phyloP scores from a whole-genome alignment of 768 basidiomycete genomes.

The Tylopilus subfusipes region DNA sequence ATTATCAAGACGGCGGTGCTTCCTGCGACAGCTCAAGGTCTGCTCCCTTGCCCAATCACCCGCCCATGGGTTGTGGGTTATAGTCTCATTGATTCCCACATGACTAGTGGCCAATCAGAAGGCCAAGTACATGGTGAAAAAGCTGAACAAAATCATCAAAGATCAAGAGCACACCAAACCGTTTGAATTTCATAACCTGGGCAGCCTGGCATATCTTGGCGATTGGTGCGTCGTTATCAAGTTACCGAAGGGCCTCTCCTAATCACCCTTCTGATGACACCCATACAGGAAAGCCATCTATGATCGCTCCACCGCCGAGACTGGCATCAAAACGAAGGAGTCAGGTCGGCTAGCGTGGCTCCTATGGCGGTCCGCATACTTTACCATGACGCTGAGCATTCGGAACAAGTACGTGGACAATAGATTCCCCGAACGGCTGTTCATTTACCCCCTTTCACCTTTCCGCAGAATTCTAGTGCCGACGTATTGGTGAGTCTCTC shows the following conservation, averaged over 20 bases:
- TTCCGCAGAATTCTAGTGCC: conserved; percentile 56
- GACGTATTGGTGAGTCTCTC: conserved; percentile 52
- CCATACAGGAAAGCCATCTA: conserved; percentile 69
- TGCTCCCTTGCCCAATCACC: conserved; percentile 14
- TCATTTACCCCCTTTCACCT: conserved; percentile 8
- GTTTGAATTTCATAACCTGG: conserved; percentile 70
- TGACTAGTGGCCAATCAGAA: conserved; percentile 71
- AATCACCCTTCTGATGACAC: conserved; percentile 3
- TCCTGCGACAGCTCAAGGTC: conserved; percentile 85
- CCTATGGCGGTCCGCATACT: conserved; percentile 79
- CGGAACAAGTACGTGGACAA: conserved; percentile 57
- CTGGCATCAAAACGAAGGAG: conserved; percentile 53
- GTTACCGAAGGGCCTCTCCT: neutral
- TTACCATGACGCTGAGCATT: conserved; percentile 68
- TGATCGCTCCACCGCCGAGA: conserved; percentile 53
- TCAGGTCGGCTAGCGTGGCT: conserved; percentile 72
- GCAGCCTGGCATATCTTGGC: conserved; percentile 78
- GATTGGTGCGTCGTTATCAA: conserved; percentile 48
- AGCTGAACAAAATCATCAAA: conserved; percentile 61
- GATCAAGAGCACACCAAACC: conserved; percentile 44
- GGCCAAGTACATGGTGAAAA: conserved; percentile 61
- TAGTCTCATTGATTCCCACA: conserved; percentile 5
- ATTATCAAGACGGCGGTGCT: conserved; percentile 53
- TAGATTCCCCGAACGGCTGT: conserved; percentile 6
- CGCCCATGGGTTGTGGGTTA: conserved; percentile 21